phyloP scores from a whole-genome alignment of 1,139 yeast species.

The Kurtzmaniella quercitrusa region DNA sequence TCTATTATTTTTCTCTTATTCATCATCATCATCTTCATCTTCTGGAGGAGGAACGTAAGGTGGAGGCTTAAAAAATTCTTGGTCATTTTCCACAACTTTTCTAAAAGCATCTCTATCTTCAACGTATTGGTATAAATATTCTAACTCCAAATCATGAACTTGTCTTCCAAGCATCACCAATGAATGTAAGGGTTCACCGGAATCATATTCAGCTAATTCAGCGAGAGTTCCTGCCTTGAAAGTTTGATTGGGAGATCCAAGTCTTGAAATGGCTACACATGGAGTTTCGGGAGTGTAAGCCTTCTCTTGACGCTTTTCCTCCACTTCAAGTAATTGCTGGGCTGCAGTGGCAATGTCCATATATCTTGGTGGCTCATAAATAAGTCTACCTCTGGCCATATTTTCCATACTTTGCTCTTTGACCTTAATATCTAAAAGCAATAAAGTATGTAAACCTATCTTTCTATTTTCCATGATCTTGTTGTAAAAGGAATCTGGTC shows the following conservation, averaged over 20 bases:
- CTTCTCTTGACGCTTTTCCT: slow-evolving; percentile 65
- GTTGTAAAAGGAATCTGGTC: slow-evolving; percentile 91
- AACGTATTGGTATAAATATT: slow-evolving; percentile 74
- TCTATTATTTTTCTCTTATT: no score
- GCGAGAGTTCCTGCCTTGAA: slow-evolving; percentile 83
- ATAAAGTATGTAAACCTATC: slow-evolving; percentile 86
- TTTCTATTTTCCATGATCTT: slow-evolving; percentile 85
- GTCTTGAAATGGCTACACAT: slow-evolving; percentile 86
- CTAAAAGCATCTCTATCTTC: slow-evolving; percentile 61
- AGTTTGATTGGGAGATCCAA: slow-evolving; percentile 80
- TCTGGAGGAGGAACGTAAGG: slow-evolving; percentile 39
- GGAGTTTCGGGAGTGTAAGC: slow-evolving; percentile 87
- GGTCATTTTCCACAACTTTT: slow-evolving; percentile 60
- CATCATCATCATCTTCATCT: slow-evolving; percentile 24
- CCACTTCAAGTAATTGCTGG: slow-evolving; percentile 79
- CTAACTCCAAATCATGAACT: slow-evolving; percentile 89
- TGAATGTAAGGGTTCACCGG: slow-evolving; percentile 94
- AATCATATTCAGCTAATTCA: slow-evolving; percentile 72
- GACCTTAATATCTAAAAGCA: slow-evolving; percentile 88
- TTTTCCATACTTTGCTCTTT: slow-evolving; percentile 95
- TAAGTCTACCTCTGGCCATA: slow-evolving; percentile 86
- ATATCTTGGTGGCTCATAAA: slow-evolving; percentile 95
- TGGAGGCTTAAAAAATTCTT: slow-evolving; percentile 67
- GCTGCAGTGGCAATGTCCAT: slow-evolving; percentile 93
- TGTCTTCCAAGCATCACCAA: slow-evolving; percentile 87